Percentiles rank a stretch among this genome's conserved stretches.
Conservation (phyloP, 768 basidiomycete species). For the Chlorophyllum brunneum region DNA sequence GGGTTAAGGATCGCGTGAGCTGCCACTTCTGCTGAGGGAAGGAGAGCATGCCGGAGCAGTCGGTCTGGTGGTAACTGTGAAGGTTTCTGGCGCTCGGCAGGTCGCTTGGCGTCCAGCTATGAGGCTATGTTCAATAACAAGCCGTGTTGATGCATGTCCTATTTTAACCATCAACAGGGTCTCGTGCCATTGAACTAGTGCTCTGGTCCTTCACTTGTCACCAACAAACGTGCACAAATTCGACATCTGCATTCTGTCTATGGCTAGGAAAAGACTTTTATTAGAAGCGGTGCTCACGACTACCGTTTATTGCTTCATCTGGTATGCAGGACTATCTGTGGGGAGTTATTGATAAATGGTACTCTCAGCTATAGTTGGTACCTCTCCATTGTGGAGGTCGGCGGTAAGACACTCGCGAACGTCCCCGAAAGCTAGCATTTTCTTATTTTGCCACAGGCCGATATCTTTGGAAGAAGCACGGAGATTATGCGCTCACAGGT, state of each 20-base stretch:
- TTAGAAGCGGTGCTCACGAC: not conserved
- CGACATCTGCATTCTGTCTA: too few relatives aligned
- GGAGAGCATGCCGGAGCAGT: conserved; percentile 25
- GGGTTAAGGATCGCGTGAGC: conserved; percentile 14
- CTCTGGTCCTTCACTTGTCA: not conserved
- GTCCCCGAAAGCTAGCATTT: not conserved
- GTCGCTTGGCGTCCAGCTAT: not conserved
- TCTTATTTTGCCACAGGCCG: conserved; percentile 18
- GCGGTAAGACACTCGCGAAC: conserved; percentile 20
- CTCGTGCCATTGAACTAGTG: too few relatives aligned
- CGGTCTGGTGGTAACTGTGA: too few relatives aligned
- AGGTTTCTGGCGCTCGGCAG: not conserved
- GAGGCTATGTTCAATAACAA: conserved; percentile 5
- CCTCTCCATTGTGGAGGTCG: conserved; percentile 27
- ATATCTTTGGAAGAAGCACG: conserved; percentile 26
- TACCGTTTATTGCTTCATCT: conserved; percentile 3
- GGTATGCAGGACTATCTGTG: not conserved
- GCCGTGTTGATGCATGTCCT: not conserved
- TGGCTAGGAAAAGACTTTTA: not conserved
- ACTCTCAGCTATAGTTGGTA: conserved; percentile 31
- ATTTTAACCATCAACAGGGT: not conserved
- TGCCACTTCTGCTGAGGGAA: conserved; percentile 31
- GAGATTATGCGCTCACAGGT: conserved; percentile 22
- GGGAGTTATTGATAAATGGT: not conserved
- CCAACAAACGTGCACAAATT: too few relatives aligned